These are phyloP conservation scores for Diaporthe batatas DNA, from an alignment of 2,329 filamentous ascomycete genomes.

Conservation along the genomic window DNA sequence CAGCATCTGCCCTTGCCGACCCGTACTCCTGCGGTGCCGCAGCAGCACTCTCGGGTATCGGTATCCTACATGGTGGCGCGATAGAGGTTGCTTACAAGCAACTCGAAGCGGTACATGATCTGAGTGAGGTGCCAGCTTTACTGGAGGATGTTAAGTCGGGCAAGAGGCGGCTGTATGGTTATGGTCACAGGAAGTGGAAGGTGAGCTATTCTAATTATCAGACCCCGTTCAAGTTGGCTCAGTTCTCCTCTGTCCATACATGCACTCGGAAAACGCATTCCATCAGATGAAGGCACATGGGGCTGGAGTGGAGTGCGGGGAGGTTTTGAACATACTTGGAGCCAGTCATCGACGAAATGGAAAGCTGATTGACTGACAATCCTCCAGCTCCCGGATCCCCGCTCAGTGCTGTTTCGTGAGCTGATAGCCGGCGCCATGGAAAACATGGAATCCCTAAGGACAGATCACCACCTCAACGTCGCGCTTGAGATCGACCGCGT, in stretches of 20 bases:
- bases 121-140: background rate
- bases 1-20: conserved; percentile 1
- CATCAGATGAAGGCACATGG: background rate
- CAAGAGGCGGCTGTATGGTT: background rate
- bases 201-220: background rate
- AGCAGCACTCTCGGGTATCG: background rate
- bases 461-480: background rate
- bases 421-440: conserved; percentile 1
- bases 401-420: conserved; percentile 5
- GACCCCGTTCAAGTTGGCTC: too few relatives aligned
- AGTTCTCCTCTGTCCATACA: too few relatives aligned
- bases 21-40: conserved; percentile 17
- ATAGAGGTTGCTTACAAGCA: conserved; percentile 22
- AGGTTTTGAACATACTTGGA: too few relatives aligned
- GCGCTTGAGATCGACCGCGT: conserved; percentile 15
- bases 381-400: background rate
- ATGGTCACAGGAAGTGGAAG: conserved; percentile 14
- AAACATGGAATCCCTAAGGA: background rate
- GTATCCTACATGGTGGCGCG: conserved; percentile 8
- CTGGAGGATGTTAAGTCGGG: conserved; percentile 4
- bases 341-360: too few relatives aligned
- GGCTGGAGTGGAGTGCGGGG: too few relatives aligned
- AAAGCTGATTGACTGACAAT: background rate
- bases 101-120: background rate
- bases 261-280: too few relatives aligned